These are phyloP conservation scores for Periconia macrospinosa DNA, from an alignment of 2,329 filamentous ascomycete species.

Conservation along the genomic window DNA sequence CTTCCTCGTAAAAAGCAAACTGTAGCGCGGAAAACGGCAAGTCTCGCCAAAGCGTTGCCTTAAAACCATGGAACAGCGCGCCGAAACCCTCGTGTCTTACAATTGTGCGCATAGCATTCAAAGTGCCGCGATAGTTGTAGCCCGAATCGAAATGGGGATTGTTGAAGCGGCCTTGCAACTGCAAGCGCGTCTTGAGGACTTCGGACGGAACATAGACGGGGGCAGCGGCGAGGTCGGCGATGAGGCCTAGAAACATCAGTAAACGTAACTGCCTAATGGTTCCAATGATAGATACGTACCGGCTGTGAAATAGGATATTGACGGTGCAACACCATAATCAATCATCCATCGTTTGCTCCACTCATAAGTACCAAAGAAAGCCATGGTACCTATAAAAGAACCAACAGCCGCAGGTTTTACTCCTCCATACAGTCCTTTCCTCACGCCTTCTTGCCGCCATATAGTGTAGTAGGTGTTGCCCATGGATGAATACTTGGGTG, in stretches of 20 bases:
- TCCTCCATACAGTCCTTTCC: constrained; percentile 87
- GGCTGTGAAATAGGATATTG: constrained; percentile 81
- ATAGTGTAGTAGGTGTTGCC: constrained; percentile 92
- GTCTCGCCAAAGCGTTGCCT: constrained; percentile 91
- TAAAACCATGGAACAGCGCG: constrained; percentile 95
- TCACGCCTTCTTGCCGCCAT: constrained; percentile 84
- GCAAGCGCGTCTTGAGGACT: constrained; percentile 94
- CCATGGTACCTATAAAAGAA: constrained; percentile 88
- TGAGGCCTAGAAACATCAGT: constrained; percentile 63
- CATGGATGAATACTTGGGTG: constrained; percentile 89
- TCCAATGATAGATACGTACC: constrained; percentile 51
- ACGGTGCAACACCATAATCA: constrained; percentile 78
- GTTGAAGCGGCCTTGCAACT: constrained; percentile 92
- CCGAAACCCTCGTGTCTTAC: constrained; percentile 77
- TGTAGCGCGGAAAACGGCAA: constrained; percentile 94
- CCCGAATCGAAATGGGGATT: constrained; percentile 92
- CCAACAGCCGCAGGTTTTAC: constrained; percentile 88
- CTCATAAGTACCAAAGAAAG: constrained; percentile 97
- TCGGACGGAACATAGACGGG: constrained; percentile 96
- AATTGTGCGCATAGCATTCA: constrained; percentile 85
- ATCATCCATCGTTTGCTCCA: constrained; percentile 89
- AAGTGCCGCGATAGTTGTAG: constrained; percentile 90
- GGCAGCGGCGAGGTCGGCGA: constrained; percentile 90
- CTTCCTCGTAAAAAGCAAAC: constrained; percentile 98
- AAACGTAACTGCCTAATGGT: neutral